phyloP scores from a whole-genome alignment of 441 rosid species.

The Eutrema salsugineum region DNA sequence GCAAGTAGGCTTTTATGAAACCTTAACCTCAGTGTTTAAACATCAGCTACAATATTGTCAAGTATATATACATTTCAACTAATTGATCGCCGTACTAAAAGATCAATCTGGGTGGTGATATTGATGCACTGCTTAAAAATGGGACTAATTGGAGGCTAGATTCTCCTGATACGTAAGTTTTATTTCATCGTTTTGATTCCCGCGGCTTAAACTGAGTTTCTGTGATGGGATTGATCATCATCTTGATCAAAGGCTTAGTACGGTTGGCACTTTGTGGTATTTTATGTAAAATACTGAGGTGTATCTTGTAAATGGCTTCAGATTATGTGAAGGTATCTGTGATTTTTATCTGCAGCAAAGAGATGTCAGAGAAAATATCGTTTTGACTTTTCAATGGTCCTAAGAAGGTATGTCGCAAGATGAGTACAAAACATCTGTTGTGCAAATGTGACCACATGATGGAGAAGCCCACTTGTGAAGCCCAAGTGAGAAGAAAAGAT shows the following conservation, averaged over 20 bases:
- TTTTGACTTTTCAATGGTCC: background rate
- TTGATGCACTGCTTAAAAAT: background rate
- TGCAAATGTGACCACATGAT: conserved; percentile 13
- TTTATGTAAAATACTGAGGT: background rate
- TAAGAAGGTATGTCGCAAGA: background rate
- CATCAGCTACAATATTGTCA: background rate
- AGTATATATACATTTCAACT: conserved; percentile 2
- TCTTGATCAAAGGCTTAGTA: background rate
- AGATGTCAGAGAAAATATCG: background rate
- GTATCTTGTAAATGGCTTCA: background rate
- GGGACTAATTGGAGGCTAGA: background rate
- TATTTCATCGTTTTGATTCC: background rate
- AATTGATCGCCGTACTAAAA: background rate
- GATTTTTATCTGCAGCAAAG: conserved; percentile 18
- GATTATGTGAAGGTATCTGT: background rate
- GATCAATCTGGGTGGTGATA: background rate
- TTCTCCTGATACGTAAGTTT: background rate
- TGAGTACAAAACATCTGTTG: background rate
- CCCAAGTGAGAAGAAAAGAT: conserved; percentile 32
- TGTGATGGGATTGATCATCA: background rate
- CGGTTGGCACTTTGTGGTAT: background rate
- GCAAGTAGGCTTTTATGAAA: background rate
- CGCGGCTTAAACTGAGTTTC: background rate
- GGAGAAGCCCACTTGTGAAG: conserved; percentile 28
- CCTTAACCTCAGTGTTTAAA: background rate